Conservation (phyloP, 371 early-diverging fungal genomes). For the Vairimorpha ceranae region DNA sequence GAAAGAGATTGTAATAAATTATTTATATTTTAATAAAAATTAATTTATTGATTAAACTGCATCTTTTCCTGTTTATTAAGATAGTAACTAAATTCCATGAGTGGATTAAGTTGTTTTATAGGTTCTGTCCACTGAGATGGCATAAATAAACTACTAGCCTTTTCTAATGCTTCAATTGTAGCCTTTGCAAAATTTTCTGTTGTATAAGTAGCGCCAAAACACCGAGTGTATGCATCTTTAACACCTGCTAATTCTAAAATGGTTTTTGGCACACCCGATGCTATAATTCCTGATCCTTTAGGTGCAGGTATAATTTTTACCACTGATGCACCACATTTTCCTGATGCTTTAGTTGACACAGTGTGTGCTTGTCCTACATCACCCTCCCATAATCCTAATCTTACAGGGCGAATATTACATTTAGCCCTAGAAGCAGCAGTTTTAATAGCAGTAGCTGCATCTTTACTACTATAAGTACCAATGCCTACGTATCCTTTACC, state of each 20-base stretch:
- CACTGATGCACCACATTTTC: slow-evolving; percentile 92
- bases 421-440: slow-evolving; percentile 96
- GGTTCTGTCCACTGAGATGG: slow-evolving; percentile 85
- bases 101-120: slow-evolving; percentile 51
- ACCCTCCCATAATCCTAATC: slow-evolving; percentile 97
- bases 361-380: slow-evolving; percentile 92
- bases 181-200: slow-evolving; percentile 97
- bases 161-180: slow-evolving; percentile 88
- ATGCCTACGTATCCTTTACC: slow-evolving; percentile 91
- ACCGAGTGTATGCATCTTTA: slow-evolving; percentile 88
- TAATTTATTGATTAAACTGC: slow-evolving; percentile 29
- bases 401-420: slow-evolving; percentile 89
- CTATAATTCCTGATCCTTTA: slow-evolving; percentile 95
- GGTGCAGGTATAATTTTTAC: slow-evolving; percentile 90
- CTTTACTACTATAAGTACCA: slow-evolving; percentile 97
- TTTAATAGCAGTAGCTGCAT: slow-evolving; percentile 92
- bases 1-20: slow-evolving; percentile 21
- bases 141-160: slow-evolving; percentile 89
- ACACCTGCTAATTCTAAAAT: slow-evolving; percentile 93
- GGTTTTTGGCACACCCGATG: slow-evolving; percentile 89
- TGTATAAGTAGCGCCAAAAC: slow-evolving; percentile 74
- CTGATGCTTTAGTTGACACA: slow-evolving; percentile 91
- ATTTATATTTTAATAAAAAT: too few species aligned
- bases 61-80: slow-evolving; percentile 47
- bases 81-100: slow-evolving; percentile 51